These are phyloP conservation scores for Mycena vulgaris DNA, from an alignment of 768 basidiomycete genomes.

Conservation along the genomic window DNA sequence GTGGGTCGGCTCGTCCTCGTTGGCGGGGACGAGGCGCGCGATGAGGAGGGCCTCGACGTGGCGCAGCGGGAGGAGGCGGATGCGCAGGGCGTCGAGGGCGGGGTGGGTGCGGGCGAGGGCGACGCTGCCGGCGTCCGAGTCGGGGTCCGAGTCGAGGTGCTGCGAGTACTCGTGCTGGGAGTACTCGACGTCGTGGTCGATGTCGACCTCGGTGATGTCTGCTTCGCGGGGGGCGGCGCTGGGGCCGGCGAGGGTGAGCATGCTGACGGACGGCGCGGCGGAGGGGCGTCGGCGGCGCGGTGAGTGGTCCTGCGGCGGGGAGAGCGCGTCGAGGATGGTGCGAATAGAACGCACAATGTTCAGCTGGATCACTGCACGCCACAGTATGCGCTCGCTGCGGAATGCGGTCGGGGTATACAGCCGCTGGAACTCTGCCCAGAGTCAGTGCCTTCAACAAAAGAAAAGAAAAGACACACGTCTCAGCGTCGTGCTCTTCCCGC, in stretches of 20 bases:
- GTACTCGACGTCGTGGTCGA: slow-evolving; percentile 19
- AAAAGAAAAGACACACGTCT: slow-evolving; percentile 69
- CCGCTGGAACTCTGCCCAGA: slow-evolving; percentile 78
- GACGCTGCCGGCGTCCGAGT: slow-evolving; percentile 41
- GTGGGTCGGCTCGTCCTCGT: slow-evolving; percentile 72
- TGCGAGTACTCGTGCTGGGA: slow-evolving; percentile 1
- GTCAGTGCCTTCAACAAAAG: background rate
- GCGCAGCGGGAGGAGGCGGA: slow-evolving; percentile 69
- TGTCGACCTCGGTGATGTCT: slow-evolving; percentile 37
- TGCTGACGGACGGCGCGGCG: slow-evolving; percentile 41
- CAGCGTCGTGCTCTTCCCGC: slow-evolving; percentile 80
- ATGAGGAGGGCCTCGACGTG: slow-evolving; percentile 81
- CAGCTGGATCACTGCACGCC: slow-evolving; percentile 88
- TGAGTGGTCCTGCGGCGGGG: slow-evolving; percentile 18
- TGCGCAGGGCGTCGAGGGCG: slow-evolving; percentile 16
- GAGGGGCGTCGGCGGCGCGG: slow-evolving; percentile 49
- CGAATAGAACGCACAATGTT: slow-evolving; percentile 86
- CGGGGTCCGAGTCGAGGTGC: slow-evolving; percentile 44
- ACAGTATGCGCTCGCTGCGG: slow-evolving; percentile 82
- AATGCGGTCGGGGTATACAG: slow-evolving; percentile 84
- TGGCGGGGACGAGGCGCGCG: slow-evolving; percentile 76
- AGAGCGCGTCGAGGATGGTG: slow-evolving; percentile 75
- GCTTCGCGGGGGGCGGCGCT: background rate
- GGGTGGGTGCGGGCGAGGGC: background rate
- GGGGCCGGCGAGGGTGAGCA: slow-evolving; percentile 41